Evolutionary conservation across 23 red algal genomes (phyloP).

Genomic region (Gracilaria gracilis): DNA sequence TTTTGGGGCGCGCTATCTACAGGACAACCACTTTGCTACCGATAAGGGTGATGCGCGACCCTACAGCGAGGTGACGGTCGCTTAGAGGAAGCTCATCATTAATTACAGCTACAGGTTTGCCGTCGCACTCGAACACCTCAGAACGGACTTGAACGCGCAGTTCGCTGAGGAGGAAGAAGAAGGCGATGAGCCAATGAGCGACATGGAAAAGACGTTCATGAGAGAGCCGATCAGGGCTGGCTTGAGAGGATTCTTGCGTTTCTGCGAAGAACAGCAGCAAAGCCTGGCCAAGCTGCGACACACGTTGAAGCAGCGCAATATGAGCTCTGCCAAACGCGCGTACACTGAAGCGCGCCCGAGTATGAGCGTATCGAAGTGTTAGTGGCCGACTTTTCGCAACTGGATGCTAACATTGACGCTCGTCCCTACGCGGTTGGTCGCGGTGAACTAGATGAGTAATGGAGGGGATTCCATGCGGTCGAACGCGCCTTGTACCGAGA

Average conservation of each 20-base stretch:
- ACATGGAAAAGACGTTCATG: constrained; percentile 13
- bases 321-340: neutral
- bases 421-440: constrained; percentile 49
- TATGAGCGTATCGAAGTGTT: constrained; percentile 78
- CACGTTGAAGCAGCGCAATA: constrained; percentile 21
- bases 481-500: constrained; percentile 65
- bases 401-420: constrained; percentile 65
- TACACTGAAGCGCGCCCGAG: constrained; percentile 41
- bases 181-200: constrained; percentile 14
- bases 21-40: constrained; percentile 44
- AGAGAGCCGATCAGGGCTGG: constrained; percentile 11
- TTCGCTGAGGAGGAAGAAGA: neutral
- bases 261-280: constrained; percentile 50
- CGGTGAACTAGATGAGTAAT: constrained; percentile 59
- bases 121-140: constrained; percentile 12
- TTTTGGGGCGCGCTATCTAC: constrained; percentile 69
- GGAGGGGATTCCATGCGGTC: constrained; percentile 61
- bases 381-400: constrained; percentile 43
- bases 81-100: constrained; percentile 46
- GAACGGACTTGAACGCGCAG: neutral
- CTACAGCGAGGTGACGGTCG: constrained; percentile 42
- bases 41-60: constrained; percentile 18
- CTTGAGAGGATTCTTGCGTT: constrained; percentile 22
- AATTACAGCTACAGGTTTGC: constrained; percentile 57
- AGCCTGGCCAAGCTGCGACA: neutral